Evolutionary conservation across 169 alveolate genomes (phyloP), one percentile per base, ranked within the genome.

Genomic region (Eimeria mitis): DNA sequence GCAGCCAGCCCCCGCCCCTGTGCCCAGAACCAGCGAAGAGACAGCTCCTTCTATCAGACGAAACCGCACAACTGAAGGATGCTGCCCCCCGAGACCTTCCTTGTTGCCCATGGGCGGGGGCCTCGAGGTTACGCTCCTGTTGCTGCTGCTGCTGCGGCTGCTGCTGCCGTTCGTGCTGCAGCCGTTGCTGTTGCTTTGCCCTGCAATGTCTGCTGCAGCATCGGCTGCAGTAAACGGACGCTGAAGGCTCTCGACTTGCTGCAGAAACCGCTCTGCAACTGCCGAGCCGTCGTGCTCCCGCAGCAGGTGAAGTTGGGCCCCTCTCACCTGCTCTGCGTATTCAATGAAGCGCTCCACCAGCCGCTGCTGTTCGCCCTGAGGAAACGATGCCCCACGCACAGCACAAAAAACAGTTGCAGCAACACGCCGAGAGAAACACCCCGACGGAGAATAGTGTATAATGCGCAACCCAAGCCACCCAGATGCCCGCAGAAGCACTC

Each of bases 231-330:
- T 59, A 25, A 49, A 89, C 31, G 94, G 73, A 37, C 71, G 54
- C 84, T 70, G 87, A 34, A 89, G 84, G 13, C 25, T 40, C 25
- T 47, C 54, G n/a, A 65, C 73, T 49, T 89, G 84, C 73, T 89
- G 94, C 87, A 71, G 87, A 52, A 65, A 89, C 83, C 52, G 52
- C 52, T 44, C 54, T 5, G 70, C 61, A 56, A 89, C 70, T 14
- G 68, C 42, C n/a, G 87, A 70, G 34, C 94, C 73, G 75, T 89
- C 87, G 37, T 91, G 83, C 85, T 78, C 95, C 25, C 95, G 95
- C 89, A 91, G 91, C 91, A 91, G 91, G 31, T 91, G 95, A 75
- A 91, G 68, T 91, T 91, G 95, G 34, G 90, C 63, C 40, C 95
- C 95, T n/a, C 90, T 34, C 70, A 91, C 95, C 56, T 68, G 84